Conservation (phyloP, 2,329 filamentous ascomycete genomes). For the Sporothrix inflata region DNA sequence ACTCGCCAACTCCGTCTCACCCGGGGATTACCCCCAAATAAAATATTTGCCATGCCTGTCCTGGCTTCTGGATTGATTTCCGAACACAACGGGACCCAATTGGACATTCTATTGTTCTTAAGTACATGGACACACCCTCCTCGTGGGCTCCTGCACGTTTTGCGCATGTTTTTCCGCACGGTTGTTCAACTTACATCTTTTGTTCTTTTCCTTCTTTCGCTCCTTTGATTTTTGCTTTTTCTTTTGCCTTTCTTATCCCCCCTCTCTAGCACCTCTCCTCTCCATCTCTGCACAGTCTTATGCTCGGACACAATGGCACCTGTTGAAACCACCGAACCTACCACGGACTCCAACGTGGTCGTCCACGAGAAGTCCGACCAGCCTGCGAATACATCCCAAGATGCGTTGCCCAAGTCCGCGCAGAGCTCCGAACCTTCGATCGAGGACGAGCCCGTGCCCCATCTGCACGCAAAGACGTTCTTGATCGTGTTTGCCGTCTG, state of each 20-base stretch:
- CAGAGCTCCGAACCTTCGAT: conserved; percentile 1
- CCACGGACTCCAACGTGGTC: background rate
- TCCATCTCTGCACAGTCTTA: background rate
- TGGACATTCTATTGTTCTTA: background rate
- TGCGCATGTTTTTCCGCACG: background rate
- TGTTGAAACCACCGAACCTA: conserved; percentile 3
- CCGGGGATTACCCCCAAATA: background rate
- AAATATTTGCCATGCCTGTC: background rate
- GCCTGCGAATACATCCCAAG: background rate
- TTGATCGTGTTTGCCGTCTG: conserved; percentile 16
- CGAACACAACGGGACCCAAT: background rate
- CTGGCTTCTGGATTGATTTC: background rate
- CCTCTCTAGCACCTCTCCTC: background rate
- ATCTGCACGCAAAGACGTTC: conserved; percentile 16
- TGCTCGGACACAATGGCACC: conserved; percentile 8
- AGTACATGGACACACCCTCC: background rate
- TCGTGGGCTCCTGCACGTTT: background rate
- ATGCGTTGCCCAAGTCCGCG: background rate
- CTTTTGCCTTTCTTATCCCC: background rate
- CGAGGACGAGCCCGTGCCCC: conserved; percentile 9
- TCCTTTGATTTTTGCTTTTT: background rate
- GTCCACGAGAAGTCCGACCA: conserved; percentile 16
- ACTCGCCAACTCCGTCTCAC: background rate
- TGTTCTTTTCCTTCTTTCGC: background rate
- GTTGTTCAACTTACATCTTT: background rate